These are phyloP conservation scores for Leishmania major DNA, from an alignment of 208 protist genomes.

Conservation along the genomic window DNA sequence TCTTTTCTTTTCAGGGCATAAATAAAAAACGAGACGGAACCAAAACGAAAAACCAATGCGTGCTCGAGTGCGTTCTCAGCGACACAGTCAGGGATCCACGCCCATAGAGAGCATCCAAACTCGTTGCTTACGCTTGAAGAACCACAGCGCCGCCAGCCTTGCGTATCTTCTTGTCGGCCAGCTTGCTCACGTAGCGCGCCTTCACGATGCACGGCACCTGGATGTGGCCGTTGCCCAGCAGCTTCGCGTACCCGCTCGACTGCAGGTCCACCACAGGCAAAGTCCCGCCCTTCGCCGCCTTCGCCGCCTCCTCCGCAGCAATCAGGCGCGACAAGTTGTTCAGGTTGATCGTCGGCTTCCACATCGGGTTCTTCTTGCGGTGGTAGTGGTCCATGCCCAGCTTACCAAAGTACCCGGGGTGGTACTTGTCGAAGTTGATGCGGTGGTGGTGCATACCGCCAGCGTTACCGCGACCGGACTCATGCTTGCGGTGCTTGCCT, in stretches of 20 bases:
- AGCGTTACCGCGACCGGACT: conserved; percentile 99
- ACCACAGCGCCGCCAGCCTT: conserved; percentile 98
- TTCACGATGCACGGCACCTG: conserved; percentile 99
- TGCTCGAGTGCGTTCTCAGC: background rate
- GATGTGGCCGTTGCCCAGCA: conserved; percentile 98
- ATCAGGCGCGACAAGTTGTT: conserved; percentile 99
- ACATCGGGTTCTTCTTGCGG: conserved; percentile 92
- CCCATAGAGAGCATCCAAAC: conserved; percentile 15
- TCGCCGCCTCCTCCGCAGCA: conserved; percentile 84
- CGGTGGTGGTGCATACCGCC: conserved; percentile 99
- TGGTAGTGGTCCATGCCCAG: conserved; percentile 99
- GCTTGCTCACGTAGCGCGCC: conserved; percentile 98
- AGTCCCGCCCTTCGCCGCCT: conserved; percentile 79
- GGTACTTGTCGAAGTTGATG: conserved; percentile 99
- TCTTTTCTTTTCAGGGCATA: background rate
- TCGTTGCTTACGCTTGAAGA: conserved; percentile 93
- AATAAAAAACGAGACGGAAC: background rate
- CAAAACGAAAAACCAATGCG: conserved; percentile 21
- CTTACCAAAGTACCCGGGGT: conserved; percentile 99
- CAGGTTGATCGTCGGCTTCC: conserved; percentile 98
- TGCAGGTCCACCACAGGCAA: conserved; percentile 99
- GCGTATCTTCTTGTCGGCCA: conserved; percentile 99
- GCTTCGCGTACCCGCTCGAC: conserved; percentile 98
- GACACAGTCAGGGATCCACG: conserved; percentile 6
- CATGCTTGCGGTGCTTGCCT: conserved; percentile 99